Base-by-base conservation (phyloP, 495 filamentous ascomycete species). In the Penicillium herquei region DNA sequence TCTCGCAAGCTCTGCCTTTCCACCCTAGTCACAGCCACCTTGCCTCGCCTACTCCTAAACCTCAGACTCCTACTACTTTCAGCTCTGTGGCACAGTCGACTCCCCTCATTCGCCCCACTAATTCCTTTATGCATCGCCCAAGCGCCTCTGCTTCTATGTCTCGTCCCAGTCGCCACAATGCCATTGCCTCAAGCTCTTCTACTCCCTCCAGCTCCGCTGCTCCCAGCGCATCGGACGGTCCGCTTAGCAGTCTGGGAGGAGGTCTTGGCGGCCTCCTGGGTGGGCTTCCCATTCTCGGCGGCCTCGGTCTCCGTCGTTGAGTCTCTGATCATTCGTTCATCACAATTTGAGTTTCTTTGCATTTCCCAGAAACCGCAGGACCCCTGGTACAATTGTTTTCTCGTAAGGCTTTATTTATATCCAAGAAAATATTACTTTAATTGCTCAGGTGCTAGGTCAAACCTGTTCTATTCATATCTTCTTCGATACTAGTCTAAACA, bases 341-440 rank as follows among this genome's bases (percentile, higher is more conserved):
- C 51, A 32, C 40, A 30, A 43, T 48, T 12, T 52, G 21, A 42
- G 43, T 13, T 47, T 57, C 47, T 55, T 26, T 59, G 53, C 49
- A 51, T 14, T 57, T 39, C 32, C 34, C 57, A 56, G 51, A 50
- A 56, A 14, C 40, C 52, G 16, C 51, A 49, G 52, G 43, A 48
- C 40, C 49, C 41, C 37, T 34, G 51, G 18, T 37, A 17, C 48
- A 40, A 40, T 55, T 49, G 48, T 51, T 42, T 51, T 52, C 50
- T 31, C 14, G 47, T 30, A 31, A 47, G 56, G 18, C 32, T 46
- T 56, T 46, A 13, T 63, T 56, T 41, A 58, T 65, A 67, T 61
- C 55, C 62, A 61, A 62, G 37, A 45, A 46, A 57, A 33, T 39
- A 43, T 39, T 14, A 26, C 21, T 49, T 54, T 67, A 52, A 67